Conservation (phyloP, 1,284 basidiomycete genomes). For the Malassezia nana region DNA sequence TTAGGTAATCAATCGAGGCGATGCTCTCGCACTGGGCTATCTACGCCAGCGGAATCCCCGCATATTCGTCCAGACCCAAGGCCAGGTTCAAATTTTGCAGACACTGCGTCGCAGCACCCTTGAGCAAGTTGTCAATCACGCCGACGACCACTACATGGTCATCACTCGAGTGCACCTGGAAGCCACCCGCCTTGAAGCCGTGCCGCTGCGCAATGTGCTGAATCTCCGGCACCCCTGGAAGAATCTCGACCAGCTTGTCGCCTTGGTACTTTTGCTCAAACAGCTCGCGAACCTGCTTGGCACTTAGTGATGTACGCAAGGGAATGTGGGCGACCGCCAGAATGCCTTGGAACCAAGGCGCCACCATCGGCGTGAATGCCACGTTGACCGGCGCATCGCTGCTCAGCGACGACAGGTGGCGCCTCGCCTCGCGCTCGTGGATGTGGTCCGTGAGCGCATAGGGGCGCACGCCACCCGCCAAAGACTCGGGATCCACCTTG, state of each 20-base stretch:
- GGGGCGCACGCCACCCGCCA: conserved; percentile 66
- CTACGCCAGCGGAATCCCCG: conserved; percentile 57
- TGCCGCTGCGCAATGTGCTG: conserved; percentile 69
- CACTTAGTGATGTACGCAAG: conserved; percentile 58
- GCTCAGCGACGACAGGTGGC: conserved; percentile 63
- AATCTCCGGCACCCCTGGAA: conserved; percentile 65
- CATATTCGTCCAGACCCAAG: conserved; percentile 80
- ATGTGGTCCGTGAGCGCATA: conserved; percentile 94
- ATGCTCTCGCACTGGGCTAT: too few relatives aligned
- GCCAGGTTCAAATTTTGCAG: conserved; percentile 90
- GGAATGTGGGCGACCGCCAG: conserved; percentile 75
- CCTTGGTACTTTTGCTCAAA: conserved; percentile 67
- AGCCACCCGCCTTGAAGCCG: conserved; percentile 80
- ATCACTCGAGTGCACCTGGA: conserved; percentile 81
- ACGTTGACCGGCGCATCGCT: conserved; percentile 54
- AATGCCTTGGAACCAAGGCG: conserved; percentile 95
- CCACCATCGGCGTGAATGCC: conserved; percentile 77
- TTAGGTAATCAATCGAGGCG: conserved; percentile 6
- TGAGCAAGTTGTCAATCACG: conserved; percentile 77
- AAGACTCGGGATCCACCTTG: conserved; percentile 67
- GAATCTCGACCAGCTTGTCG: conserved; percentile 64
- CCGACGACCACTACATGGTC: conserved; percentile 77
- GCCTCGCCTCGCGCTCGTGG: conserved; percentile 85
- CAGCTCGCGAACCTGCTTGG: conserved; percentile 62
- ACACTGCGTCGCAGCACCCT: conserved; percentile 96